Percentiles rank a stretch among this genome's conserved stretches.
Conservation (phyloP, 306 rosid species). For the Elaeagnus macrophylla region DNA sequence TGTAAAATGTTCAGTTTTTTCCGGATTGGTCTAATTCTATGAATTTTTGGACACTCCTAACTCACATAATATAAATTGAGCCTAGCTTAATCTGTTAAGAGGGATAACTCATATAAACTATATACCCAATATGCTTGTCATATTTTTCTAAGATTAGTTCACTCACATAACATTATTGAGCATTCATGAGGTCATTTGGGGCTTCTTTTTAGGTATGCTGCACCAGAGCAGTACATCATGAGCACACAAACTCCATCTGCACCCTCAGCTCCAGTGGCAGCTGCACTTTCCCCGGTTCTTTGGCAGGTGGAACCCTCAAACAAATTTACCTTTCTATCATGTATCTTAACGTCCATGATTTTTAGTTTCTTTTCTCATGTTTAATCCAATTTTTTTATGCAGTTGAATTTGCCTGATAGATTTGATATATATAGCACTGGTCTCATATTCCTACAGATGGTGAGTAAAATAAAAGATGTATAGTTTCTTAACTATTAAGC, state of each 20-base stretch:
- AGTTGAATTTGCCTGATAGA: slow-evolving; percentile 89
- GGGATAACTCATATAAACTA: no score
- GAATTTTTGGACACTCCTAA: no score
- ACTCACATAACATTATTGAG: not conserved
- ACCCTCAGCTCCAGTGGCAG: slow-evolving; percentile 92
- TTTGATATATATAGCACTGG: slow-evolving; percentile 92
- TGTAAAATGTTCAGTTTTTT: no score
- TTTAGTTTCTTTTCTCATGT: slow-evolving; percentile 17
- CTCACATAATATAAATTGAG: no score
- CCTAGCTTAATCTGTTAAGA: no score
- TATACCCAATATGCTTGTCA: not conserved
- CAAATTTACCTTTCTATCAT: slow-evolving; percentile 11
- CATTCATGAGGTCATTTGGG: not conserved
- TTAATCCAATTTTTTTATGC: slow-evolving; percentile 32
- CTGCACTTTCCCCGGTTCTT: slow-evolving; percentile 93
- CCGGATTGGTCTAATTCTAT: no score
- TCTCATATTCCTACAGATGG: slow-evolving; percentile 90
- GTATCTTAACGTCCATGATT: slow-evolving; percentile 9
- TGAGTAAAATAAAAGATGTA: slow-evolving; percentile 31
- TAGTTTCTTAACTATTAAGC: not conserved
- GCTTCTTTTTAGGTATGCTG: slow-evolving; percentile 57
- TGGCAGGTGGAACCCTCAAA: slow-evolving; percentile 63
- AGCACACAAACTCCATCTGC: slow-evolving; percentile 98
- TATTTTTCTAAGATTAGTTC: not conserved
- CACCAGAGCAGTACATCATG: slow-evolving; percentile 97